Evolutionary conservation across 2,329 filamentous ascomycete genomes (phyloP).

Genomic region (Arthroderma uncinatum): DNA sequence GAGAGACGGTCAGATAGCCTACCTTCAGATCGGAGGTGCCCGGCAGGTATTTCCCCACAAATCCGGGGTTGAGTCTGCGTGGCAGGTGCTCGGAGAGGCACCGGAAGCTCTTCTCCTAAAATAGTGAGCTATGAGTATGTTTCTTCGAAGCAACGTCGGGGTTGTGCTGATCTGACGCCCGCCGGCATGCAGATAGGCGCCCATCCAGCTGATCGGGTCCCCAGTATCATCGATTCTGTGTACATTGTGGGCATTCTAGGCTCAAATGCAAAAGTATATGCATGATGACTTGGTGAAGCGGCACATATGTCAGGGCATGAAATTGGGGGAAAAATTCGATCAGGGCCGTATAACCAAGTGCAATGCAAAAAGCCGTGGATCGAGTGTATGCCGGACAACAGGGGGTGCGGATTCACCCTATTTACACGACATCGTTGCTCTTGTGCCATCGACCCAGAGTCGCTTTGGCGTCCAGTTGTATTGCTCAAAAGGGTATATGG

Average conservation of each 20-base stretch:
- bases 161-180: neutral
- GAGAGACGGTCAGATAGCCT: neutral
- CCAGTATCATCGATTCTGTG: neutral
- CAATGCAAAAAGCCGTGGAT: neutral
- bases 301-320: neutral
- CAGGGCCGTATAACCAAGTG: neutral
- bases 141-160: neutral
- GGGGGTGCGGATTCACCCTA: neutral
- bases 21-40: neutral
- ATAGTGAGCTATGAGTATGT: neutral
- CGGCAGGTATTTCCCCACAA: neutral
- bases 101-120: neutral
- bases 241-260: neutral
- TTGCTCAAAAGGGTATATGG: constrained; percentile 1
- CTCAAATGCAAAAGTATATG: neutral
- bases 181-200: neutral
- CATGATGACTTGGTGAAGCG: neutral
- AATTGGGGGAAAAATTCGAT: neutral
- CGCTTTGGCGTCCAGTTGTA: neutral
- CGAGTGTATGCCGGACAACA: neutral
- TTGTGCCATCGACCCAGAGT: neutral
- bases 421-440: neutral
- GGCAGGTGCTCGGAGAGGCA: neutral
- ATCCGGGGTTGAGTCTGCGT: neutral
- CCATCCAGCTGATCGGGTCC: neutral